Evolutionary conservation across 306 rosid genomes (phyloP), one percentile per base, ranked within the genome.

Genomic region (Cajanus cajan): DNA sequence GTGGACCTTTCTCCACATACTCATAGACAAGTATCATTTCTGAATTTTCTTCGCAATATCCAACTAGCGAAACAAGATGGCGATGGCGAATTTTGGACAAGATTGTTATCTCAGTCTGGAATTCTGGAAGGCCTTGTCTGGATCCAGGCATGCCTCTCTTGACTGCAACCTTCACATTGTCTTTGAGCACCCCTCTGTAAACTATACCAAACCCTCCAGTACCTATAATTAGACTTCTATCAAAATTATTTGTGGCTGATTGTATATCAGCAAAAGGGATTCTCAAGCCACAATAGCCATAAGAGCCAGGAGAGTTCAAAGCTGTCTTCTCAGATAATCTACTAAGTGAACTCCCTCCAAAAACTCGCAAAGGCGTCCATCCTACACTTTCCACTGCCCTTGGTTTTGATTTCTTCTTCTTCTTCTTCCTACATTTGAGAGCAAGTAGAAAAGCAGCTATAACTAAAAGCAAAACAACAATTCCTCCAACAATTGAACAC

Each of bases 161-260:
- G 82, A 94, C 94, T 10, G 98, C 97, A 57, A 91, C 92, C 69
- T 91, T 94, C 52, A 79, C 71, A 73, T 88, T 89, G 88, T 91
- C 91, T 82, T 78, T 78, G 24, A 94, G 86, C 41, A 87, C 87
- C 22, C 88, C 98, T 81, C 87, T 90, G 84, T 78, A 94, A 68
- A 94, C 98, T 90, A 75, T 82, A 48, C 98, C 98, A 66, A 94
- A 94, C 8, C 98, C 98, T 28, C 98, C 98, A 66, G 97, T 87
- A 12, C 98, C 98, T 39, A 91, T 82, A 39, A 91, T 81, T 71
- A 89, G 80, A 72, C 74, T 89, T 86, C 55, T 86, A 76, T 91
- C 92, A 3, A 94, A 94, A 65, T 89, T 85, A 73, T 89, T 91
- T 61, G 98, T 94, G 13, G 92, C 98, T 45, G 22, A 81, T 76